A percentile compares a stretch with the other conserved stretches of the same genome.
Conservation (phyloP, 306 rosid genomes). For the Hylodesmum podocarpum region DNA sequence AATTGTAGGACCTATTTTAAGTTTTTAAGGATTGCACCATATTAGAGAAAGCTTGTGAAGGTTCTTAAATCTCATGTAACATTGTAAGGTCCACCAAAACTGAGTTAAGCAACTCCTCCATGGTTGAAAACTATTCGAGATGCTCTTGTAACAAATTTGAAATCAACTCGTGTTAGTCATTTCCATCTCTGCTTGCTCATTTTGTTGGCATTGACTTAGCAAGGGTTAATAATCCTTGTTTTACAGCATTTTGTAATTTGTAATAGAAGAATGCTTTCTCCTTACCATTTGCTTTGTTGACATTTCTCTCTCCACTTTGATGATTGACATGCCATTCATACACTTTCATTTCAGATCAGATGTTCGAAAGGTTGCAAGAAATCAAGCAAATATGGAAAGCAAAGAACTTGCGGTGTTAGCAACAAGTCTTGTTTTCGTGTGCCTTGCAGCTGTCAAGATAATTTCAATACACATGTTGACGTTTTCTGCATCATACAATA, state of each 20-base stretch:
- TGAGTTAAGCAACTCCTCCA: neutral
- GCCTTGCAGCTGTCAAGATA: conserved; percentile 62
- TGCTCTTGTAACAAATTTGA: neutral
- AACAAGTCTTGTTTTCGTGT: conserved; percentile 60
- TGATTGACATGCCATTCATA: neutral
- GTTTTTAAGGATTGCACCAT: neutral
- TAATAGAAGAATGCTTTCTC: neutral
- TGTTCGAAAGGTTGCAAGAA: conserved; percentile 47
- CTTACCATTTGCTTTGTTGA: neutral
- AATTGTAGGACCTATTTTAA: neutral
- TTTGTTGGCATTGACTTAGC: neutral
- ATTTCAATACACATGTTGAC: conserved; percentile 41
- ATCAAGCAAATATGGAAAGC: conserved; percentile 60
- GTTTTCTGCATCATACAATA: conserved; percentile 40
- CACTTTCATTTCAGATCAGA: conserved; percentile 51
- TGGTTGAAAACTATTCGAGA: neutral
- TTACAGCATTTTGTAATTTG: neutral
- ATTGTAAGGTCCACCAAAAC: neutral
- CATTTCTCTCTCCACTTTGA: neutral
- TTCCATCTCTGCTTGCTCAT: neutral
- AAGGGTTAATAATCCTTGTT: neutral
- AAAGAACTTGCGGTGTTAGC: conserved; percentile 72
- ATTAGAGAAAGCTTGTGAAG: neutral
- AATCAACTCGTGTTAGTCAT: neutral
- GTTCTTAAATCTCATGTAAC: neutral